These are phyloP conservation scores for Berberis vulgaris DNA, from an alignment of 164 flowering plant species.

Conservation along the genomic window DNA sequence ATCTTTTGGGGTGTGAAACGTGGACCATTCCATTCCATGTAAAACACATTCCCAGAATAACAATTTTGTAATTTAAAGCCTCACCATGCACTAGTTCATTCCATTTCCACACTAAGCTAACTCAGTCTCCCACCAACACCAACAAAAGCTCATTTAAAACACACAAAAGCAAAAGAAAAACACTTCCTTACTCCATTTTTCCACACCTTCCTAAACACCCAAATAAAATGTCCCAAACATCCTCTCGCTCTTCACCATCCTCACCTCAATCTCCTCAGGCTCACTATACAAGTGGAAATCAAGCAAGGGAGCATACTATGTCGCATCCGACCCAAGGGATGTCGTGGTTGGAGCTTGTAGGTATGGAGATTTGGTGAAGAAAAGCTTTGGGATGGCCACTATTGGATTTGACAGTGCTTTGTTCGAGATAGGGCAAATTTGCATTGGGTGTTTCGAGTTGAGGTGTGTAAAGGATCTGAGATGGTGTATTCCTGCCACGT, in stretches of 20 bases:
- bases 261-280: constrained; percentile 18
- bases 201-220: background rate
- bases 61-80: no score
- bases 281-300: constrained; percentile 47
- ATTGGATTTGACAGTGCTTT: constrained; percentile 59
- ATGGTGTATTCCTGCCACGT: constrained; percentile 85
- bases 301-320: constrained; percentile 84
- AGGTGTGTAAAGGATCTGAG: constrained; percentile 76
- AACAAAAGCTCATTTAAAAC: no score
- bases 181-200: no score
- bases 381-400: constrained; percentile 79
- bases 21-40: no score
- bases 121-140: no score
- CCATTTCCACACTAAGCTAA: no score
- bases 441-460: constrained; percentile 86
- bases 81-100: no score
- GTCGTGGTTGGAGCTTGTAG: constrained; percentile 87
- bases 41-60: no score
- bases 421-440: constrained; percentile 73
- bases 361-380: constrained; percentile 57
- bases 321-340: constrained; percentile 65
- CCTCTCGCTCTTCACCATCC: background rate
- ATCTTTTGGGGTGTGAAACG: no score
- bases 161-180: no score
- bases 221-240: background rate